These are phyloP conservation scores for Candida sp. DNA, from an alignment of 1,139 yeast genomes.

Conservation along the genomic window DNA sequence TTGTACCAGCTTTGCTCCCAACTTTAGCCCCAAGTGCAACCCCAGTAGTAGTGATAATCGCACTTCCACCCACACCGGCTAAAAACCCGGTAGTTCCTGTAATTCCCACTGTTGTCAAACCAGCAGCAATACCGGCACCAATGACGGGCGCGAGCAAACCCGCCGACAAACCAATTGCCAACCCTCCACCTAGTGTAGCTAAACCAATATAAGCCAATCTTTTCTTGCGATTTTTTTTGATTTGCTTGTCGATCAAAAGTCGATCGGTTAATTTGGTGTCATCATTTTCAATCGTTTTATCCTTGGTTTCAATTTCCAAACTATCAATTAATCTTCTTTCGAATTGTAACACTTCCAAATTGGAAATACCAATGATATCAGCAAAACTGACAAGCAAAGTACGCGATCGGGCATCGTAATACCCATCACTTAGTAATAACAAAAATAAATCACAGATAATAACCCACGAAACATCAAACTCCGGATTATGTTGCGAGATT, in stretches of 20 bases:
- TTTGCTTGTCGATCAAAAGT: conserved; percentile 65
- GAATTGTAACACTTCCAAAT: conserved; percentile 77
- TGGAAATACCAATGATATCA: conserved; percentile 49
- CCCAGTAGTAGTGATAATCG: conserved; percentile 90
- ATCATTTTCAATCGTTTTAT: conserved; percentile 46
- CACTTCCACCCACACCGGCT: conserved; percentile 97
- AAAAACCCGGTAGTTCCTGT: conserved; percentile 88
- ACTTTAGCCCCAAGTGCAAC: conserved; percentile 88
- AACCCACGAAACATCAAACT: conserved; percentile 87
- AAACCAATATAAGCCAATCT: conserved; percentile 87
- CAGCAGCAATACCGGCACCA: conserved; percentile 98
- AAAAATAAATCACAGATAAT: conserved; percentile 86
- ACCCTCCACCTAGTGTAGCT: conserved; percentile 96
- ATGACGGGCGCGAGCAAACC: conserved; percentile 96
- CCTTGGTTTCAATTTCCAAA: conserved; percentile 76
- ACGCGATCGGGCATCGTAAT: conserved; percentile 87
- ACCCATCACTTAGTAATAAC: conserved; percentile 75
- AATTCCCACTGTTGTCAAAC: conserved; percentile 90
- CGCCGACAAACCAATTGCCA: conserved; percentile 92
- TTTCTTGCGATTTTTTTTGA: conserved; percentile 59
- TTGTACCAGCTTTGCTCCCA: conserved; percentile 81
- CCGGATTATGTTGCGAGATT: conserved; percentile 27
- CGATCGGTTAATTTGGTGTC: conserved; percentile 77
- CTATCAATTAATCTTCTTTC: conserved; percentile 91
- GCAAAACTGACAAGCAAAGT: conserved; percentile 71